Evolutionary conservation across 331 rosid species (phyloP).

Genomic region (Ulmus americana): DNA sequence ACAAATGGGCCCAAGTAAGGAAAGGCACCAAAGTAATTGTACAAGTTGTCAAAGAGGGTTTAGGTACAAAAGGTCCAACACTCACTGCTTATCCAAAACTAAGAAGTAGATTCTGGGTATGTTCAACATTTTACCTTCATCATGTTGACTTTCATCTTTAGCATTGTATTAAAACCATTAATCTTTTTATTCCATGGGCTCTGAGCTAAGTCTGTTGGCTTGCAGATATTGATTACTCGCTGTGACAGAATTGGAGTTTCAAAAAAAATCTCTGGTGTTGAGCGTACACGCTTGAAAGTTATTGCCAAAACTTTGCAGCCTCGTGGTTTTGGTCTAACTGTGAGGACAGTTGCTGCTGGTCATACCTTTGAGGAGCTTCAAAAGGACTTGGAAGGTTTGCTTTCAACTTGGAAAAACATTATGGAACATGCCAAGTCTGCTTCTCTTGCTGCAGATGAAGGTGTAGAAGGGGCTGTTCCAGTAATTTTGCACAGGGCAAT

Average conservation of each 20-base stretch:
- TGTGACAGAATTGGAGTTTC: conserved; percentile 80
- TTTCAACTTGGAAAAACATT: conserved; percentile 82
- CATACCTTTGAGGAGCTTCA: conserved; percentile 84
- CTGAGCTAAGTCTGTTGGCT: conserved; percentile 32
- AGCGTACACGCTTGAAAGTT: conserved; percentile 85
- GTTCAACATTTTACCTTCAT: conserved; percentile 22
- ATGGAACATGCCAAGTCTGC: conserved; percentile 82
- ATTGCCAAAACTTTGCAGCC: conserved; percentile 95
- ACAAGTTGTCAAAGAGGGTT: conserved; percentile 94
- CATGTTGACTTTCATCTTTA: conserved; percentile 19
- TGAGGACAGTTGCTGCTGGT: conserved; percentile 90
- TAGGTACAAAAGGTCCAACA: conserved; percentile 86
- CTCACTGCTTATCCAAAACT: conserved; percentile 78
- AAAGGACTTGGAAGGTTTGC: conserved; percentile 76
- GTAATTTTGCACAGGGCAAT: conserved; percentile 76
- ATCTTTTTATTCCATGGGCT: conserved; percentile 22
- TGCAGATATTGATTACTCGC: conserved; percentile 67
- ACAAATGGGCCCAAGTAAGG: conserved; percentile 70
- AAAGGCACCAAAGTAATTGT: conserved; percentile 87
- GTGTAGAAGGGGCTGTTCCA: conserved; percentile 91
- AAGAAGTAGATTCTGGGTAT: conserved; percentile 97
- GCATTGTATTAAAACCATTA: conserved; percentile 13
- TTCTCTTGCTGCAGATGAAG: conserved; percentile 98
- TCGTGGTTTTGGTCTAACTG: conserved; percentile 87
- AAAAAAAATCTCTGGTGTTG: conserved; percentile 66